Evolutionary conservation across 1,284 basidiomycete genomes (phyloP).

Genomic region (Moniliella sp.): DNA sequence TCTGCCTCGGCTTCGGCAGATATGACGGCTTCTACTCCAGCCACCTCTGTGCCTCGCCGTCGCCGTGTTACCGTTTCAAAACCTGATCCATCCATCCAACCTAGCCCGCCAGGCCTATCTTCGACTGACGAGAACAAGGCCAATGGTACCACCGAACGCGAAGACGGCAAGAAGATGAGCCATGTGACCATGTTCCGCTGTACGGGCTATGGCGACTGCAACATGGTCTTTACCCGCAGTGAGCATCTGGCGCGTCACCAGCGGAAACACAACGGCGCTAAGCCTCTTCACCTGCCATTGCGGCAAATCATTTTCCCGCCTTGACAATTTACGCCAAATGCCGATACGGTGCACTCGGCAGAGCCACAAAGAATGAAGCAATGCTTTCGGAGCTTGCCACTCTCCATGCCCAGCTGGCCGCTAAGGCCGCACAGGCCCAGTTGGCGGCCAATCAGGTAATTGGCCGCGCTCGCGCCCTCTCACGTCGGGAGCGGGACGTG

Average conservation of each 20-base stretch:
- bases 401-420: conserved; percentile 55
- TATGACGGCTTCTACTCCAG: too few species aligned
- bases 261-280: conserved; percentile 91
- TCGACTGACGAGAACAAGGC: too few species aligned
- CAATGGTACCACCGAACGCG: too few species aligned
- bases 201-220: conserved; percentile 75
- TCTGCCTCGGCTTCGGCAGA: too few species aligned
- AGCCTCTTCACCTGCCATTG: conserved; percentile 80
- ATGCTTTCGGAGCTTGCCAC: conserved; percentile 75
- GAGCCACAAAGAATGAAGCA: conserved; percentile 60
- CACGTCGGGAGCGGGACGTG: too few species aligned
- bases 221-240: conserved; percentile 82
- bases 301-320: conserved; percentile 75
- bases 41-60: too few species aligned
- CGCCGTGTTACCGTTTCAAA: too few species aligned
- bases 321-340: conserved; percentile 87
- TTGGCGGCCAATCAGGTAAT: conserved; percentile 16
- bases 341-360: conserved; percentile 81
- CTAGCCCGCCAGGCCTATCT: too few species aligned
- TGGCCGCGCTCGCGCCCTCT: too few species aligned
- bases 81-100: too few species aligned
- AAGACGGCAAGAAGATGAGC: conserved; percentile 4
- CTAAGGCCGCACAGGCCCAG: conserved; percentile 23
- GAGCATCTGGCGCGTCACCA: conserved; percentile 74
- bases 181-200: conserved; percentile 79